These are phyloP conservation scores for Calycina marina DNA, from an alignment of 2,329 filamentous ascomycete species.

Conservation along the genomic window DNA sequence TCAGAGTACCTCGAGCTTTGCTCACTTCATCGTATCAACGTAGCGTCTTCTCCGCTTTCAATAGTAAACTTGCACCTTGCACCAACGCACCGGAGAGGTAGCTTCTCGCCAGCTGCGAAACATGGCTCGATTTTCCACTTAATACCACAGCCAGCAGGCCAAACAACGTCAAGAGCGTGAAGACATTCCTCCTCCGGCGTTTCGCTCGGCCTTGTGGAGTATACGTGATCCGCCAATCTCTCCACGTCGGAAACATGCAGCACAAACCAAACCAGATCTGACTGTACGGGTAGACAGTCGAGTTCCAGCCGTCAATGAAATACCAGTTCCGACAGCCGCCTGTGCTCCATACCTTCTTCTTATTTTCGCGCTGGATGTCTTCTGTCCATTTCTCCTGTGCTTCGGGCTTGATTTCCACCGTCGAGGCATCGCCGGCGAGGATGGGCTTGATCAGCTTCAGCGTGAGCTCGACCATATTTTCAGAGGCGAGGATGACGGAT, in stretches of 20 bases:
- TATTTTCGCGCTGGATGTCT: conserved; percentile 31
- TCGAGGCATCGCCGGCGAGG: conserved; percentile 28
- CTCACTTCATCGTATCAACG: too few species aligned
- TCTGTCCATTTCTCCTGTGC: conserved; percentile 31
- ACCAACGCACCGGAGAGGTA: too few species aligned
- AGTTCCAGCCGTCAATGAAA: conserved; percentile 32
- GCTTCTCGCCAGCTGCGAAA: too few species aligned
- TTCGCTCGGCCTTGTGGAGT: conserved; percentile 31
- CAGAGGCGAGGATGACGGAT: conserved; percentile 39
- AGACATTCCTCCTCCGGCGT: conserved; percentile 11
- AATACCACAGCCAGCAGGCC: too few species aligned
- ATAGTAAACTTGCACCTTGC: too few species aligned
- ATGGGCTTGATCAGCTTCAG: conserved; percentile 39
- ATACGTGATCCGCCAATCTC: conserved; percentile 36
- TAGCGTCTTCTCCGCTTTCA: too few species aligned
- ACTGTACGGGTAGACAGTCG: conserved; percentile 31
- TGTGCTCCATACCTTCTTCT: conserved; percentile 31
- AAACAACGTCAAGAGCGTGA: conserved; percentile 10
- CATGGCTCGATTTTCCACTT: too few species aligned
- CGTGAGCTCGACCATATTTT: conserved; percentile 40
- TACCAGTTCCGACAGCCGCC: conserved; percentile 37
- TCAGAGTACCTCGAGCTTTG: too few species aligned
- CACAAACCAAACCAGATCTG: conserved; percentile 35
- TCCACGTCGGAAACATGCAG: conserved; percentile 37
- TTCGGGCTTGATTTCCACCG: conserved; percentile 32